Evolutionary conservation across 805 yeast species (phyloP).

Genomic region (Saturnispora bothae): DNA sequence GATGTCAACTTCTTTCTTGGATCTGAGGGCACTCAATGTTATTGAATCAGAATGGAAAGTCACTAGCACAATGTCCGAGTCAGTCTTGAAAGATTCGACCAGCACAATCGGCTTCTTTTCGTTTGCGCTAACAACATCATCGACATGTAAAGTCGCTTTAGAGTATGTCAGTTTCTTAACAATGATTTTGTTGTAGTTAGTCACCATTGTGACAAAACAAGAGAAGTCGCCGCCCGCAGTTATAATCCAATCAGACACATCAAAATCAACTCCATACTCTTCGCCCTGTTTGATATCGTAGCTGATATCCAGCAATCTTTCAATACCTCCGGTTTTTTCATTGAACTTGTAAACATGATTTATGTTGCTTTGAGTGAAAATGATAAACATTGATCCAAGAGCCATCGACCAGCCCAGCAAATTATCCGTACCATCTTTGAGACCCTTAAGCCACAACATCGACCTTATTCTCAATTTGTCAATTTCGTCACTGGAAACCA

Average conservation of each 20-base stretch:
- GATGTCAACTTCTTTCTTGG: neutral
- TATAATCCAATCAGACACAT: slow-evolving; percentile 12
- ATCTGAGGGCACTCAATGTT: neutral
- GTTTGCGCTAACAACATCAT: neutral
- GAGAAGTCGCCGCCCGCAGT: neutral
- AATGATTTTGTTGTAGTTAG: slow-evolving; percentile 9
- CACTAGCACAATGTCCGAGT: neutral
- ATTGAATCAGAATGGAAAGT: neutral
- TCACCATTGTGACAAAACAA: slow-evolving; percentile 8
- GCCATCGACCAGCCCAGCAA: slow-evolving; percentile 12
- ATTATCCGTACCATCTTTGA: slow-evolving; percentile 6
- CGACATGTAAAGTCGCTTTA: neutral
- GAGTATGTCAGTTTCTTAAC: slow-evolving; percentile 3
- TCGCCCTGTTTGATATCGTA: slow-evolving; percentile 8
- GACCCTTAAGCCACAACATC: slow-evolving; percentile 12
- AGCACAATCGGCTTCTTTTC: slow-evolving; percentile 1
- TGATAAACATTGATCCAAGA: slow-evolving; percentile 9
- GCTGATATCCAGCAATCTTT: too few relatives aligned
- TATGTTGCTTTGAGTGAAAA: slow-evolving; percentile 10
- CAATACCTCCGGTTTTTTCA: slow-evolving; percentile 1
- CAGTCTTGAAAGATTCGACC: neutral
- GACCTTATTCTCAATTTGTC: slow-evolving; percentile 10
- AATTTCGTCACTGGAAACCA: slow-evolving; percentile 7
- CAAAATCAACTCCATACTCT: slow-evolving; percentile 11
- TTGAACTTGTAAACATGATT: slow-evolving; percentile 9